These are phyloP conservation scores for Nakazawaea molendinolei DNA, from an alignment of 805 yeast species.

Conservation along the genomic window DNA sequence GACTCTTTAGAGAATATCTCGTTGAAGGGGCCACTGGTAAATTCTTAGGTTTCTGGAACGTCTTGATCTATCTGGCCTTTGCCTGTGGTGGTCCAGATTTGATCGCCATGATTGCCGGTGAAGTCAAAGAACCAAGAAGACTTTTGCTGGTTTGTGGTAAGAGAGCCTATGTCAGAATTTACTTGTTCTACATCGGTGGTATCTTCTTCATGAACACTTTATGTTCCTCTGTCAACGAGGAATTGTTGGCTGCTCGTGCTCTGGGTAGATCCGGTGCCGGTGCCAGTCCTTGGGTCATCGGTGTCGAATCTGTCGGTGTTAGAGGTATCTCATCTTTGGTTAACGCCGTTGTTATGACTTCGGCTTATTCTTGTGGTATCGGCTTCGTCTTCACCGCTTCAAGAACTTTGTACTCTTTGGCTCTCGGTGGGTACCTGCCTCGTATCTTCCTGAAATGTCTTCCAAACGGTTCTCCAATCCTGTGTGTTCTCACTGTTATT, in stretches of 20 bases:
- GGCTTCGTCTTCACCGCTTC: slow-evolving; percentile 41
- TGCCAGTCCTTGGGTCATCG: slow-evolving; percentile 42
- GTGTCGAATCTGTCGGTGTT: slow-evolving; percentile 38
- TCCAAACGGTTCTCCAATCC: slow-evolving; percentile 40
- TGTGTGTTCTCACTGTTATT: slow-evolving; percentile 34
- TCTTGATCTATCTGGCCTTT: slow-evolving; percentile 34
- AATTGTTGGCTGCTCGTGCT: slow-evolving; percentile 24
- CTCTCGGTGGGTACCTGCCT: slow-evolving; percentile 42
- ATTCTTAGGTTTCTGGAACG: slow-evolving; percentile 38
- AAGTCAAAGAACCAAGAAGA: slow-evolving; percentile 40
- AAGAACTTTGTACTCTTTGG: slow-evolving; percentile 40
- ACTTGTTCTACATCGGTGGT: slow-evolving; percentile 41
- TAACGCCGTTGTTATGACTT: slow-evolving; percentile 33
- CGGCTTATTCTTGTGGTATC: slow-evolving; percentile 44
- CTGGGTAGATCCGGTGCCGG: slow-evolving; percentile 37
- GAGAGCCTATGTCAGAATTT: slow-evolving; percentile 37
- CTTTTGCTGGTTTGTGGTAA: slow-evolving; percentile 40
- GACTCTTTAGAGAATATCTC: slow-evolving; percentile 31
- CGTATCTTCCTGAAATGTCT: slow-evolving; percentile 34
- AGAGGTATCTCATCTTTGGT: slow-evolving; percentile 38
- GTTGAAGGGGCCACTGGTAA: slow-evolving; percentile 36
- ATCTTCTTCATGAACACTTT: slow-evolving; percentile 39
- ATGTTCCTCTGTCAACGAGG: slow-evolving; percentile 36
- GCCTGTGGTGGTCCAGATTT: slow-evolving; percentile 46
- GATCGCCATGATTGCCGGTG: slow-evolving; percentile 41